These are phyloP conservation scores for Austroboletus eburneus DNA, from an alignment of 768 basidiomycete genomes.

Conservation along the genomic window DNA sequence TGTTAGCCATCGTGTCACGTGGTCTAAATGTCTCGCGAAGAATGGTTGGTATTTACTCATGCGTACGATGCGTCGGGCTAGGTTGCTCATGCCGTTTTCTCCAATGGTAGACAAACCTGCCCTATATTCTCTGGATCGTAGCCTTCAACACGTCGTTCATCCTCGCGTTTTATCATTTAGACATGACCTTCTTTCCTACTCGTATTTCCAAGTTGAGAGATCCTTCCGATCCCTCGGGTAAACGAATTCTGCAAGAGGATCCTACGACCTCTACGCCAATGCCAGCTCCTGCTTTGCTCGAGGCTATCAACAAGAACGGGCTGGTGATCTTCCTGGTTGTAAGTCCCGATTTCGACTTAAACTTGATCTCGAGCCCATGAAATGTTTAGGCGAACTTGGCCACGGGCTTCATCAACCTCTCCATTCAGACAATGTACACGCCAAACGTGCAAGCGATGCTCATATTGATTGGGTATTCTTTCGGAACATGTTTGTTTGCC, in stretches of 20 bases:
- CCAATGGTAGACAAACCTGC: slow-evolving; percentile 68
- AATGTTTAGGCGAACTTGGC: slow-evolving; percentile 73
- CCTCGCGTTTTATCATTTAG: slow-evolving; percentile 73
- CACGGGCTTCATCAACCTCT: slow-evolving; percentile 82
- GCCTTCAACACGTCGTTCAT: slow-evolving; percentile 89
- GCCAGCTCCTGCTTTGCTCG: slow-evolving; percentile 52
- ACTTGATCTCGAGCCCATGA: not conserved
- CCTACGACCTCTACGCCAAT: slow-evolving; percentile 13
- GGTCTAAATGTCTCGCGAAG: slow-evolving; percentile 51
- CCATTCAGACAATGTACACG: slow-evolving; percentile 78
- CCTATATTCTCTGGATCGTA: slow-evolving; percentile 85
- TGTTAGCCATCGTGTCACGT: slow-evolving; percentile 39
- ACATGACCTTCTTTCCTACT: slow-evolving; percentile 62
- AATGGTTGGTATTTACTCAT: slow-evolving; percentile 46
- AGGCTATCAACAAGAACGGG: slow-evolving; percentile 81
- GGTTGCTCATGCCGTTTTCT: slow-evolving; percentile 2
- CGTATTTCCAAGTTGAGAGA: slow-evolving; percentile 29
- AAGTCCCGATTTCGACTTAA: slow-evolving; percentile 26
- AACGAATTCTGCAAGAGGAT: slow-evolving; percentile 25
- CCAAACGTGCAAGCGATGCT: slow-evolving; percentile 51
- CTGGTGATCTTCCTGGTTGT: slow-evolving; percentile 79
- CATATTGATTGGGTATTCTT: slow-evolving; percentile 59
- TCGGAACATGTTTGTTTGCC: slow-evolving; percentile 54
- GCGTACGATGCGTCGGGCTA: not conserved
- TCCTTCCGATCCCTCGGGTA: slow-evolving; percentile 20